phyloP scores from a whole-genome alignment of 2,329 filamentous ascomycete species.

The Dactylellina sp. region DNA sequence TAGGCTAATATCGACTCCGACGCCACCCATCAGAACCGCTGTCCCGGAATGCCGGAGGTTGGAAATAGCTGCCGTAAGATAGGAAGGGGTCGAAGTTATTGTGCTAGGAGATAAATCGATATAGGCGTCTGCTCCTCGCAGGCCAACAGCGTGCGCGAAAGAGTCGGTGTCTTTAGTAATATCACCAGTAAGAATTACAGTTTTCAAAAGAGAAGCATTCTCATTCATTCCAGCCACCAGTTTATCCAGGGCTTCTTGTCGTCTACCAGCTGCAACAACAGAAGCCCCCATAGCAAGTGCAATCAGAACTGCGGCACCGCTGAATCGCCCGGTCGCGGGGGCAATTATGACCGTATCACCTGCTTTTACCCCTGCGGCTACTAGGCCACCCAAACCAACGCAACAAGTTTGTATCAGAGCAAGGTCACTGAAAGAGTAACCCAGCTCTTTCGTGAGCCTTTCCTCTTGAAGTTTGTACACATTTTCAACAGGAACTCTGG shows the following conservation, averaged over 20 bases:
- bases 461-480: slow-evolving; percentile 62
- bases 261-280: slow-evolving; percentile 69
- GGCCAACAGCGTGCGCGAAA: not conserved
- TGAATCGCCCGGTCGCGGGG: slow-evolving; percentile 68
- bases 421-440: slow-evolving; percentile 66
- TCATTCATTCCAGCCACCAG: slow-evolving; percentile 61
- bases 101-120: not conserved
- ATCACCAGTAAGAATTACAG: slow-evolving; percentile 64
- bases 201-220: slow-evolving; percentile 60
- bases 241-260: slow-evolving; percentile 62
- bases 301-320: slow-evolving; percentile 67
- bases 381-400: slow-evolving; percentile 67
- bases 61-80: slow-evolving; percentile 62
- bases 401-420: slow-evolving; percentile 62
- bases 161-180: slow-evolving; percentile 62
- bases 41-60: slow-evolving; percentile 63
- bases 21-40: slow-evolving; percentile 62
- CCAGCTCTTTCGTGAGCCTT: slow-evolving; percentile 61
- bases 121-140: not conserved
- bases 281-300: slow-evolving; percentile 68
- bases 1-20: slow-evolving; percentile 61
- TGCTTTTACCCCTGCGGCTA: slow-evolving; percentile 64
- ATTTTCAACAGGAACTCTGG: slow-evolving; percentile 63
- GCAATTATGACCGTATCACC: slow-evolving; percentile 68
- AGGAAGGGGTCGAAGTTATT: not conserved